A percentile compares a stretch with the other conserved stretches of the same genome.
phyloP scores from a whole-genome alignment of 2,329 filamentous ascomycete genomes.

The Fusarium sororula region DNA sequence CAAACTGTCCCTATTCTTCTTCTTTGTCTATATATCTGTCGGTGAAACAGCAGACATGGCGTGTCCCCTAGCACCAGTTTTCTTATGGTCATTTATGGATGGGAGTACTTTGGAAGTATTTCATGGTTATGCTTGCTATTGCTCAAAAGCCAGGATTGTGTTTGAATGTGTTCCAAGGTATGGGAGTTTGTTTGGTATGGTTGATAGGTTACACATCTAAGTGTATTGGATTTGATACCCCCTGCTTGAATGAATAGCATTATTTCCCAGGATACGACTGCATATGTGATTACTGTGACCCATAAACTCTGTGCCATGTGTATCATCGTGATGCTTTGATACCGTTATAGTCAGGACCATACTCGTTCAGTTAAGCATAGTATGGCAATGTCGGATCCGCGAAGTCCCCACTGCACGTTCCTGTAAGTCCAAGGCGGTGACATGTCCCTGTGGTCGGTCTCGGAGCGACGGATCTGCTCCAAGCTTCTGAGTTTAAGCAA shows the following conservation, averaged over 20 bases:
- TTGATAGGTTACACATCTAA: constrained; percentile 6
- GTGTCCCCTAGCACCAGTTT: neutral
- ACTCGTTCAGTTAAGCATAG: neutral
- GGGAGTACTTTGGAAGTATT: constrained; percentile 7
- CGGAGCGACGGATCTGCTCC: neutral
- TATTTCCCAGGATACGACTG: neutral
- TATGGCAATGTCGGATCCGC: neutral
- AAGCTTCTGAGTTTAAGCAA: neutral
- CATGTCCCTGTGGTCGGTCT: neutral
- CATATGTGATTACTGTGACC: neutral
- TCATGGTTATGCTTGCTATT: neutral
- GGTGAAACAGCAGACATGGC: neutral
- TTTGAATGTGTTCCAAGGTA: constrained; percentile 5
- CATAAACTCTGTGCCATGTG: neutral
- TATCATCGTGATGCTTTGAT: neutral
- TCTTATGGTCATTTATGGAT: neutral
- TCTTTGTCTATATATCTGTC: constrained; percentile 11
- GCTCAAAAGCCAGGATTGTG: constrained; percentile 12
- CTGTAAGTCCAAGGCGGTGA: neutral
- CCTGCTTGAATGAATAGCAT: constrained; percentile 26
- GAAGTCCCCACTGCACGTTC: neutral
- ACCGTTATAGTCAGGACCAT: neutral
- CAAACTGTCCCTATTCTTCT: constrained; percentile 5
- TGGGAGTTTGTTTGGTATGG: constrained; percentile 27
- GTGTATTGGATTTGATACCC: constrained; percentile 36